Conservation (phyloP, 805 yeast species). For the Metschnikowia kofuensis region DNA sequence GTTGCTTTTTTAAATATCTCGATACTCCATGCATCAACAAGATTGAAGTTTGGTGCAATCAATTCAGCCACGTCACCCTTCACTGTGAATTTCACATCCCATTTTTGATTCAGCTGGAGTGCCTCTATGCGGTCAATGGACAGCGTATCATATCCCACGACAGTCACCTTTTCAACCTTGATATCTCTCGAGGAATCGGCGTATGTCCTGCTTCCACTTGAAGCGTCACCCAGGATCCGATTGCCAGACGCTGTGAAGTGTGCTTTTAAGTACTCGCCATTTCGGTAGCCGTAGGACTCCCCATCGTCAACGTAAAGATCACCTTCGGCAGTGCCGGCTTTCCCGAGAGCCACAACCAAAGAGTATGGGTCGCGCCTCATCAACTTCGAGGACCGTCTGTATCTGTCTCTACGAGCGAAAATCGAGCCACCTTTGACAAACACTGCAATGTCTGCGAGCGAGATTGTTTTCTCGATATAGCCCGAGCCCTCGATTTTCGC, state of each 20-base stretch:
- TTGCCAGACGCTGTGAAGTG: constrained; percentile 27
- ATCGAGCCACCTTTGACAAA: constrained; percentile 78
- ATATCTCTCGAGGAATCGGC: constrained; percentile 28
- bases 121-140: constrained; percentile 25
- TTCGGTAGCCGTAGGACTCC: constrained; percentile 55
- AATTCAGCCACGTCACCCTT: constrained; percentile 4
- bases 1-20: background rate
- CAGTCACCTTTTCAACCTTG: constrained; percentile 52
- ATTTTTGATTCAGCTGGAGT: constrained; percentile 34
- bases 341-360: constrained; percentile 56
- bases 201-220: constrained; percentile 5
- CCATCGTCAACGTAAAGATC: constrained; percentile 82
- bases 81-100: constrained; percentile 27
- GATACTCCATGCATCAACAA: constrained; percentile 10
- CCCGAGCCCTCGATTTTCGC: constrained; percentile 24
- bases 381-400: constrained; percentile 74
- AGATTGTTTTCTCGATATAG: constrained; percentile 35
- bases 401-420: constrained; percentile 62
- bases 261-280: constrained; percentile 49
- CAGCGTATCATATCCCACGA: constrained; percentile 38
- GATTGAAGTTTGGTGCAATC: constrained; percentile 8
- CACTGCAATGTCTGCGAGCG: constrained; percentile 65
- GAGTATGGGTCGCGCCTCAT: constrained; percentile 83
- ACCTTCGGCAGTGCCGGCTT: constrained; percentile 51
- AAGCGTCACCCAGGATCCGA: constrained; percentile 4